These are phyloP conservation scores for Porcisia hertigi DNA, from an alignment of 208 protist species.

Conservation along the genomic window DNA sequence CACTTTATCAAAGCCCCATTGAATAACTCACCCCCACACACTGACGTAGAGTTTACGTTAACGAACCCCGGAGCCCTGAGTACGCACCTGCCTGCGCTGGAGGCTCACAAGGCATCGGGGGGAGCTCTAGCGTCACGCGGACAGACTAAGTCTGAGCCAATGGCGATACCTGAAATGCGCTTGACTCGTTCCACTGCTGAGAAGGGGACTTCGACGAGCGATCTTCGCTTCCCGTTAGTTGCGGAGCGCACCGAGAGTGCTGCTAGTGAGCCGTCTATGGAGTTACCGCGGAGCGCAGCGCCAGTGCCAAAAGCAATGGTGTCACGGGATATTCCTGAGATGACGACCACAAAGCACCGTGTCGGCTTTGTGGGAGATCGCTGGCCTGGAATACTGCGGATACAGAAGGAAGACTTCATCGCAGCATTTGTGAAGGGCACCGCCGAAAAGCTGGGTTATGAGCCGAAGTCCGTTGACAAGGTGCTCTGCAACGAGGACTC, in stretches of 20 bases:
- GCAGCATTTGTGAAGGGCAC: constrained; percentile 53
- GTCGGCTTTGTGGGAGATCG: constrained; percentile 67
- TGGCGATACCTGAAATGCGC: not conserved
- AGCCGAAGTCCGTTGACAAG: constrained; percentile 40
- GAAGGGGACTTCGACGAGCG: not conserved
- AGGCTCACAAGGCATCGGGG: not conserved
- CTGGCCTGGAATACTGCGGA: constrained; percentile 49
- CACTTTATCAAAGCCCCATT: not conserved
- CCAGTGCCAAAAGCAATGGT: not conserved
- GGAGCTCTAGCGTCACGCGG: not conserved
- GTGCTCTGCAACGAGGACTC: constrained; percentile 48
- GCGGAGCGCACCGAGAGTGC: not conserved
- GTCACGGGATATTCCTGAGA: not conserved
- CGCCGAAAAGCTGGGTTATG: constrained; percentile 28
- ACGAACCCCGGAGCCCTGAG: not conserved
- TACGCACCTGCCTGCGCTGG: not conserved
- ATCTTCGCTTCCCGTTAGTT: not conserved
- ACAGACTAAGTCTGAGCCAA: not conserved
- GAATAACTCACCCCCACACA: not conserved
- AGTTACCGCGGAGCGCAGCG: too few species aligned
- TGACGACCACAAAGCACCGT: constrained; percentile 38
- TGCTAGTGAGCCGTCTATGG: not conserved
- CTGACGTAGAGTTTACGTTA: not conserved
- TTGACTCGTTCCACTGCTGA: not conserved
- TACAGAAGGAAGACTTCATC: constrained; percentile 31